Base-by-base conservation (phyloP, 2,329 filamentous ascomycete species). In the Calycina herbarum region DNA sequence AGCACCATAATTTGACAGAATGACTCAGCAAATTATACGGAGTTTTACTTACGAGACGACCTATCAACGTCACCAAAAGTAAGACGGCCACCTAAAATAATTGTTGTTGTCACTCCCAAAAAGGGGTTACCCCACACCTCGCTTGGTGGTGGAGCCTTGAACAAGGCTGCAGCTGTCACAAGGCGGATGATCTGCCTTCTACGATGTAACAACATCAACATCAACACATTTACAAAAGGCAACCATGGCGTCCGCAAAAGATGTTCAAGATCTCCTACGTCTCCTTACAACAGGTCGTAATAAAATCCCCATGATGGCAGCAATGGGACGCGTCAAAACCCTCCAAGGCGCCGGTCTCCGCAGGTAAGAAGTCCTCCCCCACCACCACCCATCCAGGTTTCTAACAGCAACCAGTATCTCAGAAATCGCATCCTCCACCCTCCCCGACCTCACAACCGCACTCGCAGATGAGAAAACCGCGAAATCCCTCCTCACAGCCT, bases 241-340 rank as follows among this genome's bases (percentile, higher is more conserved):
- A 27, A 51, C 45, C 20, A 86, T 87, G 85, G 80, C 83, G 7
- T 79, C 82, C 1, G 84, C 86, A 68, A 81, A 85, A 66, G 86
- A 89, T 69, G 76, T 89, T 27, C 85, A 88, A 70, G 86, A 87
- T 72, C 81, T 89, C 17, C 79, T 89, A 62, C 85, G 85, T 58
- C 79, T 88, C 63, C 78, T 89, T 70, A 88, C 84, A 3, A 80
- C 82, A 58, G 75, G 75, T 8, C 73, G 74, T 24, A 83, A 85
- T 62, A 88, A 86, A 72, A 77, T 86, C 62, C 79, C 85, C 3
- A 85, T 88, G 78, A 79, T 88, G 75, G 81, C 82, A 62, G 86
- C 86, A 31, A 85, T 89, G 81, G 76, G 78, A 56, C 83, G 86
- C 68, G 80, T 88, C 65, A 87, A 85, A 73, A 79, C 83, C 2